Base-by-base conservation (phyloP, 2,329 filamentous ascomycete genomes). In the Hymenoscyphus linearis region DNA sequence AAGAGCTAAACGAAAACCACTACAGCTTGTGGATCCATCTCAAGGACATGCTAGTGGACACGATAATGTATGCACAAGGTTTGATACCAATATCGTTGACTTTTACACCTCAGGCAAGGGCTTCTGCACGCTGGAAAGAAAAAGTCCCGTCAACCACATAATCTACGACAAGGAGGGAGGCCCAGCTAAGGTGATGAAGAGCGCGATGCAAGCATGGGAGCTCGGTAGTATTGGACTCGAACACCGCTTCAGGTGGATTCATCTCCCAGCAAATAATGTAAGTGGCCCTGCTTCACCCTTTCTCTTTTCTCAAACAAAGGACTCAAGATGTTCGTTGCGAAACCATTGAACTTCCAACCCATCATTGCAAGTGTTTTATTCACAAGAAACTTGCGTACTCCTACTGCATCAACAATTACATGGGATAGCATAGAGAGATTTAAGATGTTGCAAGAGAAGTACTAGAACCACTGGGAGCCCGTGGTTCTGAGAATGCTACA, bases 261-360 rank as follows among this genome's bases (percentile, higher is more conserved):
- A 56, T 56, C 10, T 56, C 5, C 54, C 54, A 26, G 54, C 54
- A 22, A 56, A 56, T 26, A 56, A 56, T 18, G 54, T 56, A 40
- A 37, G 54, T 27, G 10, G 22, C 3, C n/a, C n/a, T 47, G 4
- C n/a, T 47, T 18, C 14, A 47, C 16, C 14, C 40, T 47, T 40
- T 4, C 16, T 40, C 40, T 18, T 5, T 9, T 22, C n/a, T 9
- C 40, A 4, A 31, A 31, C 31, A 7, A 7, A 5, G 31, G 10
- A 31, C 10, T 31, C 10, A 9, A 31, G 6, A 31, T 7, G 10
- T 31, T 9, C 31, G 31, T 1, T 7, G 10, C 10, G 31, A 9
- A 31, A 31, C 31, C 3, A 31, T 31, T 31, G 31, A 31, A 31
- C 31, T 31, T 31, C 31, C 31, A 31, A 9, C 31, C 31, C 10